Evolutionary conservation across 1,139 yeast genomes (phyloP), one percentile per base, ranked within the genome.

Genomic region (Scheffersomyces titani): DNA sequence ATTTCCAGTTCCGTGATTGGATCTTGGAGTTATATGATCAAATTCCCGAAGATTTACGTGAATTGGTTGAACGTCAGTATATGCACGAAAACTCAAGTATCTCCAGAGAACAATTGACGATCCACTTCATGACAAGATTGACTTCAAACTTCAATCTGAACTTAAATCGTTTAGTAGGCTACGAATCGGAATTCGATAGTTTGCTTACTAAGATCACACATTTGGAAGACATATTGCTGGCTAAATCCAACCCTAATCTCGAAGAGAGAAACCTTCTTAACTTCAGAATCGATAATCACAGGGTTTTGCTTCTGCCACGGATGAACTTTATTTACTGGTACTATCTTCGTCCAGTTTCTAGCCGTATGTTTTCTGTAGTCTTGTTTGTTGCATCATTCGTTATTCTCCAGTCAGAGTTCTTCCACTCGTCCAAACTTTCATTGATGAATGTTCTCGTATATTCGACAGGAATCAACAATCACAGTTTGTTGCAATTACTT

Each of bases 391-490:
- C 65, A 6, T 84, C 93, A 0, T 70, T 85, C 16, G 68, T 85
- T 1, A 75, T 91, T 7, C 78, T 89, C 20, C 88, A 89, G 74
- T 88, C 94, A 19, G 97, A 91, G 68, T 76, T 89, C 51, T 79
- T 89, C 57, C 93, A 90, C 67, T 89, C 92, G 5, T 86, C 94
- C 1, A 75, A 70, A 53, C 70, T 87, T 19, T 88, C 93, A 11
- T 68, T 89, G 11, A 82, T 90, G 51, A 87, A 89, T 61, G 56
- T 82, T 11, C 66, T 88, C 19, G 65, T 76, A 63, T 69, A 62
- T 60, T 57, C 68, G 44, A 65, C 71, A 2, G 61, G 63, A 2
- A 60, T 69, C 30, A 53, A 63, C 22, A 55, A 61, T 13, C 63
- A 64, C 52, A 62, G 63, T 47, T 54, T 69, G 2, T 51, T 68